Base-by-base conservation (phyloP, 176 grass and related monocot genomes). In the Eragrostis curvula region DNA sequence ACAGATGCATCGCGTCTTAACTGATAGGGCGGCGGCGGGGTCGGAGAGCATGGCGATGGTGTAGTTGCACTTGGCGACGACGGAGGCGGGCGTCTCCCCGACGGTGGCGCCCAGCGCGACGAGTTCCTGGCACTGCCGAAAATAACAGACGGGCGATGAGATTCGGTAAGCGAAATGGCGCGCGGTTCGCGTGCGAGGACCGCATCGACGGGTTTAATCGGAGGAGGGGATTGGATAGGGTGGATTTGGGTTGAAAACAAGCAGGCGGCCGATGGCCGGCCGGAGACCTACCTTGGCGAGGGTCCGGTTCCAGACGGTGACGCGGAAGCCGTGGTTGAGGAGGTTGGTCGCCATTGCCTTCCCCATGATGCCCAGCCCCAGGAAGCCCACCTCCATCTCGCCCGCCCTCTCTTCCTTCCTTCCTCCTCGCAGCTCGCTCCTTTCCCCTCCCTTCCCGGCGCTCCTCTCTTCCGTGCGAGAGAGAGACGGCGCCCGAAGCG, bases 221-320 rank as follows among this genome's bases (percentile, higher is more conserved):
- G 44, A 48, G 0, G 17, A 20, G 0, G 16, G 45, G 76, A 15
- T 12, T 6, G 58, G 62, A 53, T 9, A 28, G 58, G 58, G 6
- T 61, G 24, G 46, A 67, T 69, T 56, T 6, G 36, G 64, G 12
- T 56, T 25, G 77, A 55, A 11, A 14, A 7, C 3, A 8, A 14
- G 30, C 41, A 1, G 25, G 1, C 27, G 25, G 60, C 21, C n/a
- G n/a, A n/a, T n/a, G n/a, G 56, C 6, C 18, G 52, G 52, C 7
- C 7, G 8, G 21, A 3, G 56, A 8, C 7, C 11, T 30, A 98
- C 96, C 96, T 95, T 99, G 71, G 93, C 65, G 64, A 87, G 62
- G 40, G 96, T 99, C 24, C 96, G 87, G 84, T 99, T 99, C 96
- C 96, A 96, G 79, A 99, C 96, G 68, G 96, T 99, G 84, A 99